phyloP scores from a whole-genome alignment of 257 asterid species.

The Linaria vulgaris region DNA sequence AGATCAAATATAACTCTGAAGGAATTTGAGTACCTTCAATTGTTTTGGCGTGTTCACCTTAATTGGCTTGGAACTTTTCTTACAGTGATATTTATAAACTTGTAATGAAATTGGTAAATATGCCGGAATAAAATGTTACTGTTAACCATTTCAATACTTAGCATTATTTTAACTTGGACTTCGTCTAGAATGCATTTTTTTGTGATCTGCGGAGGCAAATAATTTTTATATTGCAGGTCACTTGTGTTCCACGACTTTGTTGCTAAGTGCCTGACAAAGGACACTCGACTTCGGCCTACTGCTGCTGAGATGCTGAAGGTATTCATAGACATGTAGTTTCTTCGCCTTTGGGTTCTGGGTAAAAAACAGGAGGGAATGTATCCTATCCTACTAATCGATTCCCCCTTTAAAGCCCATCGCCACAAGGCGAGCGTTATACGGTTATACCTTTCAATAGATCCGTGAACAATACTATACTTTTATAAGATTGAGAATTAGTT shows the following conservation, averaged over 20 bases:
- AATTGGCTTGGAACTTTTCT: not conserved
- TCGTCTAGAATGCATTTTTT: constrained; percentile 14
- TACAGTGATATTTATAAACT: not conserved
- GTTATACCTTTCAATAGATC: too few relatives aligned
- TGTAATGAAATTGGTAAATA: too few relatives aligned
- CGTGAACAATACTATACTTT: constrained; percentile 10
- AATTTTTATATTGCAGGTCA: constrained; percentile 57
- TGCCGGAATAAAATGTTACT: too few relatives aligned
- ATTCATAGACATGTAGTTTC: constrained; percentile 25
- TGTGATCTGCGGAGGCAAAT: constrained; percentile 18
- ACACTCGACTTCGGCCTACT: constrained; percentile 90
- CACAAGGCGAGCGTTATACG: too few relatives aligned
- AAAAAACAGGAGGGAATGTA: too few relatives aligned
- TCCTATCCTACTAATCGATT: too few relatives aligned
- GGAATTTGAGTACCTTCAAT: not conserved
- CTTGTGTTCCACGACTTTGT: constrained; percentile 95
- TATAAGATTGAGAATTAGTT: not conserved
- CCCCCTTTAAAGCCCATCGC: too few relatives aligned
- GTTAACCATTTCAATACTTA: too few relatives aligned
- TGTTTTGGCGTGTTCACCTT: not conserved
- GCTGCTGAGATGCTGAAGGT: constrained; percentile 98
- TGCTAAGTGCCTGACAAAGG: constrained; percentile 95
- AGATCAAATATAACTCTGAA: not conserved
- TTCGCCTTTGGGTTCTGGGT: constrained; percentile 18
- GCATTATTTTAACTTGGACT: constrained; percentile 6